These are phyloP conservation scores for Trichoderma citrinoviride DNA, from an alignment of 2,329 filamentous ascomycete genomes.

Conservation along the genomic window DNA sequence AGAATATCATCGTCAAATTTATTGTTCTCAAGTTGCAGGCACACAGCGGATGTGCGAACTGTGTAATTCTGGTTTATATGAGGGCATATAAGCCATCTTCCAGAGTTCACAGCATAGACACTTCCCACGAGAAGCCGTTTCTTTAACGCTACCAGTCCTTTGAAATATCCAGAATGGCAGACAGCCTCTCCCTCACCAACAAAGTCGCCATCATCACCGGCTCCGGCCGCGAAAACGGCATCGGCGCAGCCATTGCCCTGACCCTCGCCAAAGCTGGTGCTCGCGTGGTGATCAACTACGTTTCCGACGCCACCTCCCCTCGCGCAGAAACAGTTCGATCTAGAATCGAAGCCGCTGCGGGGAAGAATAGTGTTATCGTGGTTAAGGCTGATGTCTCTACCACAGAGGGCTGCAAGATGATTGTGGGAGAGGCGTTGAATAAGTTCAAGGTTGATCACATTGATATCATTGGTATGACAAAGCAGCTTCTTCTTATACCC, in stretches of 20 bases:
- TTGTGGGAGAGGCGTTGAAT: not conserved
- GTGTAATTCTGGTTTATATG: too few species aligned
- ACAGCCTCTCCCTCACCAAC: conserved; percentile 33
- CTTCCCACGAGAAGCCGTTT: too few species aligned
- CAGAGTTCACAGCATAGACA: not conserved
- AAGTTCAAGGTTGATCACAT: not conserved
- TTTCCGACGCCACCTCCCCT: conserved; percentile 34
- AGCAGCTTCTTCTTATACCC: too few species aligned
- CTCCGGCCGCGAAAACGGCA: conserved; percentile 40
- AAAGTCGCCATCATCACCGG: conserved; percentile 44
- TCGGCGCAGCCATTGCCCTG: conserved; percentile 40
- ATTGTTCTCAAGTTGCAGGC: not conserved
- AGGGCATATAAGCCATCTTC: not conserved
- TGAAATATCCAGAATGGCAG: not conserved
- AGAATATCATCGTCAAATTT: not conserved
- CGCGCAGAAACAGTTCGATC: conserved; percentile 27
- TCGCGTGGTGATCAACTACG: conserved; percentile 38
- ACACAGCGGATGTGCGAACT: not conserved
- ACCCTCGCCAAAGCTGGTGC: conserved; percentile 40
- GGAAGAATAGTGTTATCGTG: not conserved
- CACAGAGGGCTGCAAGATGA: not conserved
- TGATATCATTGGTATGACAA: not conserved
- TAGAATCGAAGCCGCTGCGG: not conserved
- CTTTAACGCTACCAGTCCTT: not conserved
- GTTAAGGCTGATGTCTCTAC: not conserved